A percentile compares a stretch with the other conserved stretches of the same genome.
Evolutionary conservation across 2,329 filamentous ascomycete species (phyloP).

Genomic region (Apiospora kogelbergensis): DNA sequence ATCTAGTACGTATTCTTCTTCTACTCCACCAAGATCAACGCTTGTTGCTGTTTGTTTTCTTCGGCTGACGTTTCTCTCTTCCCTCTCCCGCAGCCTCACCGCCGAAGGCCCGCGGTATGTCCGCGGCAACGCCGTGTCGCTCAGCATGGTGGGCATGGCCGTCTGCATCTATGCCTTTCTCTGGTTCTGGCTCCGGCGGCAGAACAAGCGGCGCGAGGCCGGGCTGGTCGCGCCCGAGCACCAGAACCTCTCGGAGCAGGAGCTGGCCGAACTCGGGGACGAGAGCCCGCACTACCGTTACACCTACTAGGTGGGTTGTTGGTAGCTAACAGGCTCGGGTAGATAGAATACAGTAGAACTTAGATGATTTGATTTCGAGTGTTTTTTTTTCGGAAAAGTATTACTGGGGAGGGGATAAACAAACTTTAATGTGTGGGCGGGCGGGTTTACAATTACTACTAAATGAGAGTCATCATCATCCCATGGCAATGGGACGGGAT

Average conservation of each 20-base stretch:
- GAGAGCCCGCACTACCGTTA: constrained; percentile 52
- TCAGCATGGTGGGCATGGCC: constrained; percentile 57
- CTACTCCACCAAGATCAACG: too few species aligned
- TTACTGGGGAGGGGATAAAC: not conserved
- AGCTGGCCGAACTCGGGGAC: constrained; percentile 51
- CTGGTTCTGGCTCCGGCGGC: constrained; percentile 50
- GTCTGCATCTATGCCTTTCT: constrained; percentile 53
- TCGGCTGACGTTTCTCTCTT: not conserved
- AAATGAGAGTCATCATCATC: not conserved
- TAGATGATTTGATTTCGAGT: not conserved
- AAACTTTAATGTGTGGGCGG: not conserved
- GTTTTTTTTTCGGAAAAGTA: not conserved
- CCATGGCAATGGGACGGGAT: not conserved
- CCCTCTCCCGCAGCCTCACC: constrained; percentile 34
- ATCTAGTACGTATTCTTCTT: constrained; percentile 43
- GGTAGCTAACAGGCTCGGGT: too few species aligned
- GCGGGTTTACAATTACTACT: not conserved
- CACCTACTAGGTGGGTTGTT: constrained; percentile 31
- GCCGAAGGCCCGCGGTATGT: constrained; percentile 57
- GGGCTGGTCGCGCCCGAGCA: constrained; percentile 40
- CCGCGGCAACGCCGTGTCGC: constrained; percentile 60
- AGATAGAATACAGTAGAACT: not conserved
- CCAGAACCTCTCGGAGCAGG: constrained; percentile 42
- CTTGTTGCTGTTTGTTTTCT: not conserved
- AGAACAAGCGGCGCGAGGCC: constrained; percentile 46